These are phyloP conservation scores for Mimosa bimucronata DNA, from an alignment of 306 rosid species.

Conservation along the genomic window DNA sequence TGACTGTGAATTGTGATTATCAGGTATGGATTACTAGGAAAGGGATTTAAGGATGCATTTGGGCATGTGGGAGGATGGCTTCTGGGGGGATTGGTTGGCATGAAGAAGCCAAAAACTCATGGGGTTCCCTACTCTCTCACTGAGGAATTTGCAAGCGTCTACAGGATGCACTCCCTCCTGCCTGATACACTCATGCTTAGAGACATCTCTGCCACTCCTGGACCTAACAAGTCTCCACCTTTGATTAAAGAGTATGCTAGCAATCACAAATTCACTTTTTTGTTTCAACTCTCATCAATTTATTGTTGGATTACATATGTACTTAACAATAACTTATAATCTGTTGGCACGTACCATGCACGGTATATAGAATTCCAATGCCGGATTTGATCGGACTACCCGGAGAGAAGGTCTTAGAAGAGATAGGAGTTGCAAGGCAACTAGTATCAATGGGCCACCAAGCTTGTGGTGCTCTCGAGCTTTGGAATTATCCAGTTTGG, in stretches of 20 bases:
- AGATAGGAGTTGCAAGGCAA: slow-evolving; percentile 50
- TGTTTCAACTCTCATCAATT: not conserved
- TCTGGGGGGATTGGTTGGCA: slow-evolving; percentile 58
- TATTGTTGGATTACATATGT: not conserved
- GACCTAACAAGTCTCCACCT: slow-evolving; percentile 57
- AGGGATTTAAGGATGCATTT: slow-evolving; percentile 67
- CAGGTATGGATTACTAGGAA: slow-evolving; percentile 73
- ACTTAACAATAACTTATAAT: no score
- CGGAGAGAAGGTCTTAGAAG: slow-evolving; percentile 47
- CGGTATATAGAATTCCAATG: slow-evolving; percentile 61
- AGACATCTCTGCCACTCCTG: slow-evolving; percentile 49
- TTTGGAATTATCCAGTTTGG: slow-evolving; percentile 60
- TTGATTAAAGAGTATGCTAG: slow-evolving; percentile 47
- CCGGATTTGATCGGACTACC: slow-evolving; percentile 44
- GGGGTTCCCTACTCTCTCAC: slow-evolving; percentile 68
- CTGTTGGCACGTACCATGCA: not conserved
- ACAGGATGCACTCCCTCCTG: slow-evolving; percentile 60
- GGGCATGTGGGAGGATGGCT: slow-evolving; percentile 58
- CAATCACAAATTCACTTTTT: no score
- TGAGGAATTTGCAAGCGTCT: slow-evolving; percentile 58
- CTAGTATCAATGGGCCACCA: slow-evolving; percentile 79
- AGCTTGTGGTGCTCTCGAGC: slow-evolving; percentile 62
- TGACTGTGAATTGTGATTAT: no score
- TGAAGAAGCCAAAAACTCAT: slow-evolving; percentile 54
- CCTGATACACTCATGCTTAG: slow-evolving; percentile 49